A percentile compares a stretch with the other conserved stretches of the same genome.
Conservation (phyloP, 768 basidiomycete genomes). For the Suillus subluteus region DNA sequence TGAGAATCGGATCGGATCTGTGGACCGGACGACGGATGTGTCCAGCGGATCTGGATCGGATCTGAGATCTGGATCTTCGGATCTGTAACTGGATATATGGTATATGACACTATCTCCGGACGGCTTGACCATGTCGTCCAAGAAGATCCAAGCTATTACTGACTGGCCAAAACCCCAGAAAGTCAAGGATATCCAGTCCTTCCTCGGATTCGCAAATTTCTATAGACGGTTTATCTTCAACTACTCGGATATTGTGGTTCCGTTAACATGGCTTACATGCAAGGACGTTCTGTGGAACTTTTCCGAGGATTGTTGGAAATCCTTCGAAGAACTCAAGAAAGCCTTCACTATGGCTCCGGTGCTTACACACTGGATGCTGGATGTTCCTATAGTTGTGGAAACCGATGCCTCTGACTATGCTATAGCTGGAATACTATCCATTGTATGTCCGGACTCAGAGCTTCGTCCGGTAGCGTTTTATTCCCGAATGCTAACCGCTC, state of each 20-base stretch:
- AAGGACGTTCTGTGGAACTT: not conserved
- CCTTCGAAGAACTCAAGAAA: not conserved
- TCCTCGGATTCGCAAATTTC: not conserved
- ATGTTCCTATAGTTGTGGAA: not conserved
- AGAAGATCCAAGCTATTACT: too few relatives aligned
- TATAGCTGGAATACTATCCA: too few relatives aligned
- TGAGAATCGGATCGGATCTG: too few relatives aligned
- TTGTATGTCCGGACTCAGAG: too few relatives aligned
- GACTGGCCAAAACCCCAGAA: not conserved
- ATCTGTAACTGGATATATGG: too few relatives aligned
- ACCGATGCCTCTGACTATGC: too few relatives aligned
- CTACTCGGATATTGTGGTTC: not conserved
- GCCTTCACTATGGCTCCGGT: not conserved
- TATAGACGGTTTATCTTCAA: not conserved
- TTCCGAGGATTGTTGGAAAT: not conserved
- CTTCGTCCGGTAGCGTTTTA: too few relatives aligned
- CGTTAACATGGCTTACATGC: not conserved
- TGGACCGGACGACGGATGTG: too few relatives aligned
- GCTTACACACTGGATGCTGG: not conserved
- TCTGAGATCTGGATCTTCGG: too few relatives aligned
- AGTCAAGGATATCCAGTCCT: not conserved
- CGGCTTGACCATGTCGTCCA: too few relatives aligned
- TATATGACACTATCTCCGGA: too few relatives aligned
- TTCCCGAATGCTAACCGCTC: accelerated
- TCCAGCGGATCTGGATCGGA: too few relatives aligned